phyloP scores from a whole-genome alignment of 1,139 yeast species.

The Debaryomyces robertsiae region DNA sequence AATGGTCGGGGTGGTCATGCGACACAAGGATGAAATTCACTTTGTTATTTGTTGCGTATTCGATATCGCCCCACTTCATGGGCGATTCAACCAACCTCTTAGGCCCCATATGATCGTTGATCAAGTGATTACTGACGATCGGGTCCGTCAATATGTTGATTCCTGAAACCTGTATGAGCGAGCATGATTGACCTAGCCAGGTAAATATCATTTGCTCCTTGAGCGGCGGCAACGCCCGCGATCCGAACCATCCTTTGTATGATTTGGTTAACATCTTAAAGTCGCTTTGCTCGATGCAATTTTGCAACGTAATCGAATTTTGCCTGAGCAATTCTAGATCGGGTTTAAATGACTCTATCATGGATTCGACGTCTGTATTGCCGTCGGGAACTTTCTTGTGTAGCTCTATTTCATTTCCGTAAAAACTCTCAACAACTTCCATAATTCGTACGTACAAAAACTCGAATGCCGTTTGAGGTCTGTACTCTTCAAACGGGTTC shows the following conservation, averaged over 20 bases:
- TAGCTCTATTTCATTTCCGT: conserved; percentile 60
- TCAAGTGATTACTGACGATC: conserved; percentile 66
- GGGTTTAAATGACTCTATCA: conserved; percentile 63
- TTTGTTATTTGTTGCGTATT: conserved; percentile 45
- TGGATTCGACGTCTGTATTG: conserved; percentile 46
- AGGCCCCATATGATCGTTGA: conserved; percentile 73
- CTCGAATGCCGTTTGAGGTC: conserved; percentile 88
- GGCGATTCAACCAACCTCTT: conserved; percentile 77
- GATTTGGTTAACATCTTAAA: conserved; percentile 17
- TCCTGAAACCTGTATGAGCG: conserved; percentile 70
- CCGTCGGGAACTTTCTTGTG: conserved; percentile 55
- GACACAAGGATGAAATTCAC: conserved; percentile 79
- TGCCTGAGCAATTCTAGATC: conserved; percentile 47
- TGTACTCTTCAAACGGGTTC: conserved; percentile 88
- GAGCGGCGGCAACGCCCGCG: conserved; percentile 26
- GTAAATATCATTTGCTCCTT: conserved; percentile 64
- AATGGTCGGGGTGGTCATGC: conserved; percentile 94
- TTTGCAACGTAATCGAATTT: conserved; percentile 34
- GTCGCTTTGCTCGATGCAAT: conserved; percentile 27
- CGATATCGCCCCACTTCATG: conserved; percentile 61
- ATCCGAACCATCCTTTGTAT: conserved; percentile 10
- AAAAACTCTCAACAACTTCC: conserved; percentile 67
- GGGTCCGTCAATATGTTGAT: conserved; percentile 86
- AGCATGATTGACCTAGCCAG: conserved; percentile 94
- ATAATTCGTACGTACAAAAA: conserved; percentile 70